A percentile compares a stretch with the other conserved stretches of the same genome.
Evolutionary conservation across 2,329 filamentous ascomycete genomes (phyloP).

Genomic region (Fusarium sp.): DNA sequence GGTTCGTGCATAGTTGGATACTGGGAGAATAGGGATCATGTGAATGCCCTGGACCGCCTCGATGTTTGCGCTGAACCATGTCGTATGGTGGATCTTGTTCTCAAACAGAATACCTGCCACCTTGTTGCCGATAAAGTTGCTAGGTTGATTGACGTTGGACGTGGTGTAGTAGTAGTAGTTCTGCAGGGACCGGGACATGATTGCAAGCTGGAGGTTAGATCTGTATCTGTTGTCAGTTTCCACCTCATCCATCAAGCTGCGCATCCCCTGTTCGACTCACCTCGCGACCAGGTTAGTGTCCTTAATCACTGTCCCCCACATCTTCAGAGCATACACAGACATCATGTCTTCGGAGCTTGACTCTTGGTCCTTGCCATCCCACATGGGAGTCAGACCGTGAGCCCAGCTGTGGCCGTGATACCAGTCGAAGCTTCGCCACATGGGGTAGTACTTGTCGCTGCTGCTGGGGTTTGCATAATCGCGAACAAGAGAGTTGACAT

Average conservation of each 20-base stretch:
- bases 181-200: conserved; percentile 77
- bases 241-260: not conserved
- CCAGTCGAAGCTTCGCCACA: conserved; percentile 89
- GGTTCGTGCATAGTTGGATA: conserved; percentile 72
- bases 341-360: conserved; percentile 91
- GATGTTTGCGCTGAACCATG: conserved; percentile 80
- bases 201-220: conserved; percentile 83
- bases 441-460: conserved; percentile 79
- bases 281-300: conserved; percentile 82
- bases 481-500: conserved; percentile 83
- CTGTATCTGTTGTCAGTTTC: conserved; percentile 44
- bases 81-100: conserved; percentile 94
- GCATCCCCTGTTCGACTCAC: conserved; percentile 45
- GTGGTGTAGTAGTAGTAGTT: conserved; percentile 83
- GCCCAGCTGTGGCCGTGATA: conserved; percentile 96
- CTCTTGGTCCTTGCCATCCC: conserved; percentile 84
- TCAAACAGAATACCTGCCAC: conserved; percentile 80
- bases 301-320: conserved; percentile 87
- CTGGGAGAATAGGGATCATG: conserved; percentile 80
- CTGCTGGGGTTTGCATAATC: conserved; percentile 81
- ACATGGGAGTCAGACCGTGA: conserved; percentile 75
- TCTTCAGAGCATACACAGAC: conserved; percentile 86
- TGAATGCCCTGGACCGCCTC: conserved; percentile 83
- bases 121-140: conserved; percentile 83
- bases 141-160: conserved; percentile 75